Percentiles rank a stretch among this genome's conserved stretches.
These are phyloP conservation scores for Penicillium verrucosum DNA, from an alignment of 2,329 filamentous ascomycete genomes.

Conservation along the genomic window DNA sequence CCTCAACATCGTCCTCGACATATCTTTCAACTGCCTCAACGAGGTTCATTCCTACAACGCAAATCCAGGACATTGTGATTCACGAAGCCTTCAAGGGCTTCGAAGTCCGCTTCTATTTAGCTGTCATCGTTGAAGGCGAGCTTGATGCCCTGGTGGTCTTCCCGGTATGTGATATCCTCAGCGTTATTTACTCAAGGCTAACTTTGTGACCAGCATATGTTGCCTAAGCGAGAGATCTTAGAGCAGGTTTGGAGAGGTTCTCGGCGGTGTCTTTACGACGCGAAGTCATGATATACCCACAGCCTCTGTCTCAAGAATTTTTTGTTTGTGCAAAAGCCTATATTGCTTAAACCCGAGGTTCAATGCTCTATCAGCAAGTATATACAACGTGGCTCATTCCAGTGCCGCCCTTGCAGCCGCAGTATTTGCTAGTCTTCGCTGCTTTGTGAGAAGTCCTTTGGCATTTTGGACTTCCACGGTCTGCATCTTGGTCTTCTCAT, in stretches of 20 bases:
- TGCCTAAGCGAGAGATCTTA: constrained; percentile 71
- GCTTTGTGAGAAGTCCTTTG: constrained; percentile 54
- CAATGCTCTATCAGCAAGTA: neutral
- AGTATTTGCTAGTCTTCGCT: constrained; percentile 38
- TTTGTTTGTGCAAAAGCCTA: neutral
- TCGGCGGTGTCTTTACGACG: constrained; percentile 76
- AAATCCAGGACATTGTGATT: constrained; percentile 89
- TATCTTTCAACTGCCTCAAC: constrained; percentile 63
- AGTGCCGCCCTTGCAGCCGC: constrained; percentile 14
- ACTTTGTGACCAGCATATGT: constrained; percentile 49
- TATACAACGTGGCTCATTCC: constrained; percentile 8
- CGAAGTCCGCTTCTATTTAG: constrained; percentile 83
- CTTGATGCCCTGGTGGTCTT: constrained; percentile 92
- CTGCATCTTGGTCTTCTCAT: constrained; percentile 56
- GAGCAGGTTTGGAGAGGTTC: constrained; percentile 89
- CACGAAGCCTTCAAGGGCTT: constrained; percentile 94
- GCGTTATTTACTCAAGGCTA: constrained; percentile 1
- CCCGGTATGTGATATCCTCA: constrained; percentile 52
- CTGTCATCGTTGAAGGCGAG: constrained; percentile 86
- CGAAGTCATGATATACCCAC: constrained; percentile 42
- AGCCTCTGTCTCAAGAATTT: neutral
- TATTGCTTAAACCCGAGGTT: neutral
- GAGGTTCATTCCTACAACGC: constrained; percentile 83
- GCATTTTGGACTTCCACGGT: constrained; percentile 61
- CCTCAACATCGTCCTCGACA: constrained; percentile 65